Percentiles rank a stretch among this genome's conserved stretches.
Conservation (phyloP, 2,329 filamentous ascomycete species). For the Lasiodiplodia theobromae region DNA sequence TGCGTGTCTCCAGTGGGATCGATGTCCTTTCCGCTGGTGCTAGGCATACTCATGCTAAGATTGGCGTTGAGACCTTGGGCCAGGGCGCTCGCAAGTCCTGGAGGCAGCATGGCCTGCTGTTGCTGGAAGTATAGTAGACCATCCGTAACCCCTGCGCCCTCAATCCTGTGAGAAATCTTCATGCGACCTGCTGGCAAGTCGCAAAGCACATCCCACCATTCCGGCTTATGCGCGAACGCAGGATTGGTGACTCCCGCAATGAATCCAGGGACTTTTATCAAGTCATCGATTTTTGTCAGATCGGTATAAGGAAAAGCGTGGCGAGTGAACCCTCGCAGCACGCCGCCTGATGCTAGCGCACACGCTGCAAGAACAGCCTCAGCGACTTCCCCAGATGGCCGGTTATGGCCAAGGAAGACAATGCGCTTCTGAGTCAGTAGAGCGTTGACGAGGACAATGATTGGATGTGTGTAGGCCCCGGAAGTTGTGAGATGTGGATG, state of each 20-base stretch:
- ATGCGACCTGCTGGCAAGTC: conserved; percentile 91
- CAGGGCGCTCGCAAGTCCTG: conserved; percentile 12
- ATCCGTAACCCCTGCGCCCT: conserved; percentile 80
- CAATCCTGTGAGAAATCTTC: conserved; percentile 91
- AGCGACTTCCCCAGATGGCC: conserved; percentile 93
- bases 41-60: conserved; percentile 36
- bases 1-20: conserved; percentile 86
- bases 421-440: conserved; percentile 95
- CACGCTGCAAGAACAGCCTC: conserved; percentile 98
- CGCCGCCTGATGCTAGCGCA: conserved; percentile 87
- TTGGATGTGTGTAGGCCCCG: conserved; percentile 87
- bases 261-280: conserved; percentile 94
- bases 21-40: conserved; percentile 40
- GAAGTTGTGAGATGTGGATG: conserved; percentile 95
- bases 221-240: conserved; percentile 90
- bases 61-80: conserved; percentile 46
- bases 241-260: conserved; percentile 98
- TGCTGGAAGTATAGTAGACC: conserved; percentile 88
- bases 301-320: conserved; percentile 99
- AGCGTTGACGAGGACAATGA: conserved; percentile 93
- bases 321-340: conserved; percentile 91
- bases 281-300: conserved; percentile 94
- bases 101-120: conserved; percentile 52
- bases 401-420: conserved; percentile 94
- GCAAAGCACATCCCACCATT: conserved; percentile 98